Conservation (phyloP, 1,284 basidiomycete genomes). For the Mrakiaceae sp. region DNA sequence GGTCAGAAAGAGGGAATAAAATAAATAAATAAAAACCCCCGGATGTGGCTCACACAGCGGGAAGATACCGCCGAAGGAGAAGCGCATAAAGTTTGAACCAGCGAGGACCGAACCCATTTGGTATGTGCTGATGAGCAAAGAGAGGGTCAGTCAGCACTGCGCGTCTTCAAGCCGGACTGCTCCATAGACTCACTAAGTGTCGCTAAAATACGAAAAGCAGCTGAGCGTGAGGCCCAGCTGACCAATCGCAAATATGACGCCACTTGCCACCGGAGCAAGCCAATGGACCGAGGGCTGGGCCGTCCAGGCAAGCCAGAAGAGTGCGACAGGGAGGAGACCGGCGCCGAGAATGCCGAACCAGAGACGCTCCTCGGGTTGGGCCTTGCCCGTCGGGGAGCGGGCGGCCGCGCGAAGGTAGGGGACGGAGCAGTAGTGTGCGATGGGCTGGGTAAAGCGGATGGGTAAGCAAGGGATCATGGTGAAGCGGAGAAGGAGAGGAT, state of each 20-base stretch:
- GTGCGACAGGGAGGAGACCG: slow-evolving; percentile 6
- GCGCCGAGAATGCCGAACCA: slow-evolving; percentile 16
- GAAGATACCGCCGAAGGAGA: slow-evolving; percentile 3
- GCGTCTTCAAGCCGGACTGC: too few species aligned
- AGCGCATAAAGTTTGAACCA: slow-evolving; percentile 10
- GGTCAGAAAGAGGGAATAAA: background rate
- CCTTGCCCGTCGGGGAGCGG: background rate
- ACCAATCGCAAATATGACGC: background rate
- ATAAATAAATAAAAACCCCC: background rate
- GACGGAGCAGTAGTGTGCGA: background rate
- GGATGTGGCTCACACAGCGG: slow-evolving; percentile 1
- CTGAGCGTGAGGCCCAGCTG: slow-evolving; percentile 4
- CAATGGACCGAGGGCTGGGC: slow-evolving; percentile 2
- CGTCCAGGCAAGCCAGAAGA: slow-evolving; percentile 16
- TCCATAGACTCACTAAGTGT: background rate
- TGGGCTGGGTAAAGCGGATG: slow-evolving; percentile 1
- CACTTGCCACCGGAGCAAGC: background rate
- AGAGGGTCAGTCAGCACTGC: too few species aligned
- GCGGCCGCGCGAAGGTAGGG: background rate
- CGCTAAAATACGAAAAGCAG: background rate
- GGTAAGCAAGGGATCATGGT: background rate
- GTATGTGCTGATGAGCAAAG: background rate
- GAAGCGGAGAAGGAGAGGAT: background rate
- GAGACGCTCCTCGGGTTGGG: slow-evolving; percentile 11
- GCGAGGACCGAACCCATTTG: slow-evolving; percentile 14